Base-by-base conservation (phyloP, 768 basidiomycete genomes). In the Cytidiella melzeri region DNA sequence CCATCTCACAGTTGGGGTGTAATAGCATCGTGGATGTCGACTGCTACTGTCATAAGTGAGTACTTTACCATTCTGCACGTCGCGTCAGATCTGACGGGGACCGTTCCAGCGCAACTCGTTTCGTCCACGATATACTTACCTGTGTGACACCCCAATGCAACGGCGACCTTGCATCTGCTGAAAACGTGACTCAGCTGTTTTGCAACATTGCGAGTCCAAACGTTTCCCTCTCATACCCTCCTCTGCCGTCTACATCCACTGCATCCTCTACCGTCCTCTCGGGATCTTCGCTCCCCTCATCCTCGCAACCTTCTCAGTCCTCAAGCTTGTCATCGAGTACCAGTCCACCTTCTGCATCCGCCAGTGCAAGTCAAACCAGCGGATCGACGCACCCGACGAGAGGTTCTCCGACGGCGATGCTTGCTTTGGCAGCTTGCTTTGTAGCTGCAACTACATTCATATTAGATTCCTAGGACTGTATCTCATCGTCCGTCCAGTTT, bases 1-100 rank as follows among this genome's bases (percentile, higher is more conserved):
- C 54, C 5, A 51, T 55, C 21, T 41, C 46, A 11, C 45, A 48
- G 30, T 41, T 52, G 20, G 50, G 50, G 15, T 55, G 54, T 37
- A 46, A 48, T 38, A 55, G 54, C 41, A 10, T 48, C n/a, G 47
- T 42, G 10, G 54, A 55, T 28, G 54, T 55, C 2, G 24, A 52
- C 23, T 55, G 54, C 26, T 55, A 43, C 42, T 55, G 54, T 27
- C 23, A 18, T 21, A 55, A 55, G 54, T 55, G 39, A 34, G 54
- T 50, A 27, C 24, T 20, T 13, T 34, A 1, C 11, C 3, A 21
- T 9, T n/a, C 24, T 5, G 2, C 3, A 3, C 43, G 11, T 23
- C 19, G 11, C 21, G 5, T 23, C 39, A 43, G 25, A 36, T 23
- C 28, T 18, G 19, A 24, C 18, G 19, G 37, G 5, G 10, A 20